These are phyloP conservation scores for Aspergillus melleus DNA, from an alignment of 2,329 filamentous ascomycete genomes.

Conservation along the genomic window DNA sequence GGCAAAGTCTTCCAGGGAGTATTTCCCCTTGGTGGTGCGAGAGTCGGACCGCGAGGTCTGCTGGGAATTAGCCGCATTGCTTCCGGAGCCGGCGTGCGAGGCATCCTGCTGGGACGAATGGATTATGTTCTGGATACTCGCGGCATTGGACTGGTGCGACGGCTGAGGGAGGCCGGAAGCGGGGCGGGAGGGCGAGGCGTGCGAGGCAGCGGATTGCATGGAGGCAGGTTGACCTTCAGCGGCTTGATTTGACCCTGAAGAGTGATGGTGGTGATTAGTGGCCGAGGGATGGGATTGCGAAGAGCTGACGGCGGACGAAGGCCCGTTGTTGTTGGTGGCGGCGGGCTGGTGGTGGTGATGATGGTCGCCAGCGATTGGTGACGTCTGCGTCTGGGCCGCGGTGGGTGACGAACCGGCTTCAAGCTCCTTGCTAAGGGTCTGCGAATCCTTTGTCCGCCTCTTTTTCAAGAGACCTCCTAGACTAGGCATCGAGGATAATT, in stretches of 20 bases:
- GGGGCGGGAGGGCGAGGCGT: slow-evolving; percentile 33
- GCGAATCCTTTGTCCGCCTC: slow-evolving; percentile 93
- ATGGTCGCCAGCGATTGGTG: slow-evolving; percentile 43
- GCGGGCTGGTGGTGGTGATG: slow-evolving; percentile 26
- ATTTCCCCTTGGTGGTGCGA: slow-evolving; percentile 92
- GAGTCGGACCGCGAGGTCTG: slow-evolving; percentile 18
- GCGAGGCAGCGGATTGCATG: slow-evolving; percentile 39
- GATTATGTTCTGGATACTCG: slow-evolving; percentile 82
- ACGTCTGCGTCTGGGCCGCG: slow-evolving; percentile 63
- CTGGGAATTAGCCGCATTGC: slow-evolving; percentile 12
- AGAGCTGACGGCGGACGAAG: slow-evolving; percentile 26
- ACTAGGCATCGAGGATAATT: slow-evolving; percentile 71
- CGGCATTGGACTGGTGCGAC: slow-evolving; percentile 61
- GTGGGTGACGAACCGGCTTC: slow-evolving; percentile 67
- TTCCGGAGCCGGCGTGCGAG: slow-evolving; percentile 30
- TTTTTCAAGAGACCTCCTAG: slow-evolving; percentile 92
- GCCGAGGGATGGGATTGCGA: slow-evolving; percentile 20
- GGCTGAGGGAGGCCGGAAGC: slow-evolving; percentile 41
- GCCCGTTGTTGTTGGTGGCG: slow-evolving; percentile 31
- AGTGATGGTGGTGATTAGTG: slow-evolving; percentile 14
- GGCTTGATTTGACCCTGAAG: slow-evolving; percentile 20
- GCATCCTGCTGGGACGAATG: slow-evolving; percentile 57
- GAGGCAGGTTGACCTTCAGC: slow-evolving; percentile 30
- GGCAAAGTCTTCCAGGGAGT: slow-evolving; percentile 85
- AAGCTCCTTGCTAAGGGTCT: slow-evolving; percentile 55